Conservation (phyloP, 345 rosid species). For the Firmiana major region DNA sequence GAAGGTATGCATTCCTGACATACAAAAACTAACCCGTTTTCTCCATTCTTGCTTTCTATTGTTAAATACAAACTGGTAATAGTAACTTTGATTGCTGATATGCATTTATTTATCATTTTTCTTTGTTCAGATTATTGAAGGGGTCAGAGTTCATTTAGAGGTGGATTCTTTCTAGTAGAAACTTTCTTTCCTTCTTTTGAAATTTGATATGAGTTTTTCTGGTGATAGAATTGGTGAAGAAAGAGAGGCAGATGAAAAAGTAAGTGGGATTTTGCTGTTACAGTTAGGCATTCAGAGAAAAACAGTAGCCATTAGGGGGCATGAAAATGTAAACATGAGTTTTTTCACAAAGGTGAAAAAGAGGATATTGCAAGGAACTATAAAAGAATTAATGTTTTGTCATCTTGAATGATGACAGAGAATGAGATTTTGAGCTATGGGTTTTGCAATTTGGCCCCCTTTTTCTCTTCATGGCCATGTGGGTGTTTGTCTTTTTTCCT, state of each 20-base stretch:
- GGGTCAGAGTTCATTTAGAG: conserved; percentile 19
- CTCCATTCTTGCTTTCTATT: not conserved
- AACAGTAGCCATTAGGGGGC: conserved; percentile 9
- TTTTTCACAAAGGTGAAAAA: conserved; percentile 29
- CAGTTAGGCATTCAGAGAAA: not conserved
- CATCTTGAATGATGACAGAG: conserved; percentile 14
- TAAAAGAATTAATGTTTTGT: conserved; percentile 16
- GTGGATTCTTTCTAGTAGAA: conserved; percentile 23
- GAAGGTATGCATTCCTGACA: conserved; percentile 50
- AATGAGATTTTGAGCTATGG: conserved; percentile 10
- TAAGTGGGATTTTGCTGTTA: conserved; percentile 11
- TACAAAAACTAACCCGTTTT: not conserved
- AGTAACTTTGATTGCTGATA: not conserved
- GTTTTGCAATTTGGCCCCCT: not conserved
- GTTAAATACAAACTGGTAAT: not conserved
- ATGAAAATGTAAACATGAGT: conserved; percentile 14
- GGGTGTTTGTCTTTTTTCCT: conserved; percentile 16
- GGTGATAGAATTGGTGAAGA: conserved; percentile 24
- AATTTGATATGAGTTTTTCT: conserved; percentile 7
- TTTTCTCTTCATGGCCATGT: conserved; percentile 20
- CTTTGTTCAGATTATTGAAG: not conserved
- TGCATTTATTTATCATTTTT: not conserved
- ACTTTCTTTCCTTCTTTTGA: conserved; percentile 12
- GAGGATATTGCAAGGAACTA: conserved; percentile 4
- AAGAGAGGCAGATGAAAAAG: conserved; percentile 2